These are phyloP conservation scores for Hypoxylon sp. DNA, from an alignment of 2,329 filamentous ascomycete genomes.

Conservation along the genomic window DNA sequence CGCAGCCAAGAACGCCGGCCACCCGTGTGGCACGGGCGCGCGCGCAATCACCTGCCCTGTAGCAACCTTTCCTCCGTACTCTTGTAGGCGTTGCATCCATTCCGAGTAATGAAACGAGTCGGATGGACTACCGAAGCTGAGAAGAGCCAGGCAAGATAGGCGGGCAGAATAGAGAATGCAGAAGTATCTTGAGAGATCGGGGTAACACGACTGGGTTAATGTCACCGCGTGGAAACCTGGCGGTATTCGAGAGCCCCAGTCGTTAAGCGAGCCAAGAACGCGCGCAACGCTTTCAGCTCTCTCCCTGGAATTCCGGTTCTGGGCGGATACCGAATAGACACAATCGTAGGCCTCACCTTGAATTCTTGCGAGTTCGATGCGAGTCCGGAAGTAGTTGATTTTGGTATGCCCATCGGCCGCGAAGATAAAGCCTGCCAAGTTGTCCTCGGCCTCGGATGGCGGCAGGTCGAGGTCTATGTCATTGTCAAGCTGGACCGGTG, in stretches of 20 bases:
- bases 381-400: slow-evolving; percentile 49
- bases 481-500: slow-evolving; percentile 48
- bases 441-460: slow-evolving; percentile 40
- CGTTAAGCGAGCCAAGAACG: neutral
- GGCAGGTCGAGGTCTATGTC: slow-evolving; percentile 52
- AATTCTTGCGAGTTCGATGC: slow-evolving; percentile 50
- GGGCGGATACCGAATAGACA: slow-evolving; percentile 42
- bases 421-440: slow-evolving; percentile 45
- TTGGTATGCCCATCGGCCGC: slow-evolving; percentile 43
- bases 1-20: slow-evolving; percentile 46
- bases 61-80: slow-evolving; percentile 39
- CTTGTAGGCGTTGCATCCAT: slow-evolving; percentile 25
- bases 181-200: slow-evolving; percentile 20
- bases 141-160: slow-evolving; percentile 22
- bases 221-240: neutral
- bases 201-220: slow-evolving; percentile 12
- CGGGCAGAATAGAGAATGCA: slow-evolving; percentile 28
- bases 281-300: slow-evolving; percentile 30
- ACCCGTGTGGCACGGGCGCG: slow-evolving; percentile 39
- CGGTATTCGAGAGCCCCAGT: neutral
- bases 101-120: slow-evolving; percentile 32
- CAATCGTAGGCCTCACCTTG: slow-evolving; percentile 50
- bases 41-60: slow-evolving; percentile 12
- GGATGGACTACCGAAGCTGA: slow-evolving; percentile 23
- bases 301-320: slow-evolving; percentile 34